Evolutionary conservation across 768 basidiomycete genomes (phyloP), one percentile per base, ranked within the genome.

Genomic region (Cystofilobasidium capitatum): DNA sequence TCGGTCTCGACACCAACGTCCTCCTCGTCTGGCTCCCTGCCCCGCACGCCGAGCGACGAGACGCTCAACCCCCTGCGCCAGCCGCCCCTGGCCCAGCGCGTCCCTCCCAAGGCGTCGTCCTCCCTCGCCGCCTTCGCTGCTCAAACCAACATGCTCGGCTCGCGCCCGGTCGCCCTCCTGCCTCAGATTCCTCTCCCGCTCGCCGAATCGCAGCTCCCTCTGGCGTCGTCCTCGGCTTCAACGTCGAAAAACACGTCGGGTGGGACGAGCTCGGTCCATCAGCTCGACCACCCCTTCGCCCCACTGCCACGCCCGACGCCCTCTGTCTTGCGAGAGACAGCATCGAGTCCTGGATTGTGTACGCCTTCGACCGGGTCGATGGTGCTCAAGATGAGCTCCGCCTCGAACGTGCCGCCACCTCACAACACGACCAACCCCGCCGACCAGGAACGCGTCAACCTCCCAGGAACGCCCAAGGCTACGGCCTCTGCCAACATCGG

Each of bases 21-120:
- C 29, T 55, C 51, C 29, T 55, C 51, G 2, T 10, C 51, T 6
- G 10, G 51, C 51, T 55, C 51, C 29, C 51, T 55, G 4, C 51
- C 51, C 14, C 51, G 51, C 13, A 55, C 51, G 51, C 51, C 51
- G 51, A 55, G 29, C 51, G 51, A 55, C 51, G 51, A 55, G 29
- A 31, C 51, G 31, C 40, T 10, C 10, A 42, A 42, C 40, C 10
- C 40, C 10, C 40, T 20, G 10, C 40, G 10, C 40, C 40, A 42
- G 40, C 40, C 20, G 10, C 40, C 40, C 40, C 40, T 42, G 10
- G 40, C 40, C 40, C 40, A 42, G 40, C 40, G 10, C 40, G 10
- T 42, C 40, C 10, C 10, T 42, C 40, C 10, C 10, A 10, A 10
- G 40, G 20, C 40, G 40, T 20, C 40, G 10, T 42, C 40, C 10